phyloP scores from a whole-genome alignment of 768 basidiomycete species.

The Pisolithus orientalis region DNA sequence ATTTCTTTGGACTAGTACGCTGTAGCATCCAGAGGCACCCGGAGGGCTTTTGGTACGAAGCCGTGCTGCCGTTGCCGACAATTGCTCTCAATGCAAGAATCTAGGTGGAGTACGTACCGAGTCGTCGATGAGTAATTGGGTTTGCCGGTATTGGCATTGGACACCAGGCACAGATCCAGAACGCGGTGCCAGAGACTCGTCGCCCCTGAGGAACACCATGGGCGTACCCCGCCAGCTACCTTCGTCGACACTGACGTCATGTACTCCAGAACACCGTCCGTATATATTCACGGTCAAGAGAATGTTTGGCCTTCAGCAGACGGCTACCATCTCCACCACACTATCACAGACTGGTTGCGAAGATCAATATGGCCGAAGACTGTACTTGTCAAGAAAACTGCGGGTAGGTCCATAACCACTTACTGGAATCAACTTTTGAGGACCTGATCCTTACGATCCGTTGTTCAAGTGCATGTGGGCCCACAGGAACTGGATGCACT shows the following conservation, averaged over 20 bases:
- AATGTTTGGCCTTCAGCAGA: neutral
- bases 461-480: constrained; percentile 23
- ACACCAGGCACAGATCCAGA: too few relatives aligned
- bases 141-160: too few relatives aligned
- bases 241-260: constrained; percentile 4
- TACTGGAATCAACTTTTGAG: too few relatives aligned
- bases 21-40: too few relatives aligned
- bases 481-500: constrained; percentile 24
- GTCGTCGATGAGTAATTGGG: too few relatives aligned
- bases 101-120: too few relatives aligned
- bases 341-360: neutral
- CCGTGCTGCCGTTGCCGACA: too few relatives aligned
- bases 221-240: neutral
- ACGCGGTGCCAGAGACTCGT: too few relatives aligned
- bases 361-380: constrained; percentile 13
- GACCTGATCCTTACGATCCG: neutral
- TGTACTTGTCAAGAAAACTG: constrained; percentile 27
- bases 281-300: neutral
- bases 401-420: constrained; percentile 13
- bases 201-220: too few relatives aligned
- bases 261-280: neutral
- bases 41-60: too few relatives aligned
- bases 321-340: neutral
- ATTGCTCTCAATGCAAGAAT: too few relatives aligned
- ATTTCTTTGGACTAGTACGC: too few relatives aligned